A percentile compares a stretch with the other conserved stretches of the same genome.
phyloP scores from a whole-genome alignment of 1,139 yeast genomes.

The Geotrichum restrictum region DNA sequence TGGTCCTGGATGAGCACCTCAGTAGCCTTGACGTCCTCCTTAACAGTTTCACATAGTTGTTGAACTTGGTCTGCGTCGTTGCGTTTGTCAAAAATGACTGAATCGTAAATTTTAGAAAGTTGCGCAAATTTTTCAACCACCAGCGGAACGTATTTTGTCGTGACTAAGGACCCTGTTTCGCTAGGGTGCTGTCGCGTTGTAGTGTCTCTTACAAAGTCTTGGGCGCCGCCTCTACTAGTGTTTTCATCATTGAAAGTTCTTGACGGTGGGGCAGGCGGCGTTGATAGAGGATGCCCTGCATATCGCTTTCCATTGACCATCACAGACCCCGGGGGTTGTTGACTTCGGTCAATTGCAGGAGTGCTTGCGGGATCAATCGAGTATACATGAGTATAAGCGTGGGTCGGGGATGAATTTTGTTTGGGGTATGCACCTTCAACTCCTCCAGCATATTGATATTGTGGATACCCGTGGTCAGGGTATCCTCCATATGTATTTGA shows the following conservation, averaged over 20 bases:
- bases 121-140: constrained; percentile 49
- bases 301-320: background rate
- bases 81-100: constrained; percentile 50
- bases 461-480: constrained; percentile 17
- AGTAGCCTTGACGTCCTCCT: constrained; percentile 41
- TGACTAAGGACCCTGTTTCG: constrained; percentile 10
- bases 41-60: constrained; percentile 41
- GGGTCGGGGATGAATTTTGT: constrained; percentile 30
- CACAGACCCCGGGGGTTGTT: constrained; percentile 1
- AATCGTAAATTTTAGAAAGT: constrained; percentile 53
- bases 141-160: constrained; percentile 38
- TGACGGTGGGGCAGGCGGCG: constrained; percentile 27
- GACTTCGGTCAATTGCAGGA: constrained; percentile 9
- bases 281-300: constrained; percentile 10
- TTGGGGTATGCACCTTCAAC: constrained; percentile 20
- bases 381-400: constrained; percentile 17
- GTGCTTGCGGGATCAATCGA: constrained; percentile 18
- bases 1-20: constrained; percentile 35
- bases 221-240: constrained; percentile 28
- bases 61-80: constrained; percentile 47
- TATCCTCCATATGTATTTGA: constrained; percentile 16
- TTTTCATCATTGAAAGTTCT: constrained; percentile 38
- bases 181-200: constrained; percentile 4
- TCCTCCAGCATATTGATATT: constrained; percentile 14
- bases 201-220: background rate